These are phyloP conservation scores for Corchorus olitorius DNA, from an alignment of 345 rosid genomes.

Conservation along the genomic window DNA sequence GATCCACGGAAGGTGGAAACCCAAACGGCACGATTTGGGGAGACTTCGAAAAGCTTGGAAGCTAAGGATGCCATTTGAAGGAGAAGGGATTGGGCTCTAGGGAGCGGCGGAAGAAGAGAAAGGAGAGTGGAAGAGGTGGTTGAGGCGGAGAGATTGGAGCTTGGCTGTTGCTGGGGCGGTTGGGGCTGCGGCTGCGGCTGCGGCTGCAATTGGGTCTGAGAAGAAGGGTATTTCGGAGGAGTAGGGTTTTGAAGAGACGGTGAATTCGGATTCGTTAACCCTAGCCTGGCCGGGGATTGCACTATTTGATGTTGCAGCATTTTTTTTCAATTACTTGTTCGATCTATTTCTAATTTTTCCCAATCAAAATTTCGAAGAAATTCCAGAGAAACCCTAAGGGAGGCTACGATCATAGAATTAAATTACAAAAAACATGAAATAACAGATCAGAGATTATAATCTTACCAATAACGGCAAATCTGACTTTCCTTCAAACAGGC, in stretches of 20 bases:
- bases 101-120: constrained; percentile 87
- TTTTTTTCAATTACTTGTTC: constrained; percentile 17
- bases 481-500: background rate
- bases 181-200: constrained; percentile 39
- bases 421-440: background rate
- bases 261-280: constrained; percentile 73
- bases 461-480: background rate
- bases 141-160: constrained; percentile 25
- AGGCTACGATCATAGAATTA: background rate
- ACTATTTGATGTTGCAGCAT: constrained; percentile 86
- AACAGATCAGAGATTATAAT: background rate
- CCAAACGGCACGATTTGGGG: constrained; percentile 80
- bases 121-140: constrained; percentile 69
- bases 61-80: constrained; percentile 76
- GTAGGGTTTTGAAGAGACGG: constrained; percentile 70
- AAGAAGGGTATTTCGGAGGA: constrained; percentile 58
- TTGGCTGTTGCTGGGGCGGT: constrained; percentile 10
- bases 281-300: constrained; percentile 86
- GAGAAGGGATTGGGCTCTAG: constrained; percentile 83
- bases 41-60: constrained; percentile 73
- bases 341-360: background rate
- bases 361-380: background rate
- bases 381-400: background rate
- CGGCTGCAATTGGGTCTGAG: constrained; percentile 36
- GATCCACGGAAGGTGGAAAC: constrained; percentile 77